Conservation (phyloP, 2,329 filamentous ascomycete species). For the Pseudocercospora cruenta region DNA sequence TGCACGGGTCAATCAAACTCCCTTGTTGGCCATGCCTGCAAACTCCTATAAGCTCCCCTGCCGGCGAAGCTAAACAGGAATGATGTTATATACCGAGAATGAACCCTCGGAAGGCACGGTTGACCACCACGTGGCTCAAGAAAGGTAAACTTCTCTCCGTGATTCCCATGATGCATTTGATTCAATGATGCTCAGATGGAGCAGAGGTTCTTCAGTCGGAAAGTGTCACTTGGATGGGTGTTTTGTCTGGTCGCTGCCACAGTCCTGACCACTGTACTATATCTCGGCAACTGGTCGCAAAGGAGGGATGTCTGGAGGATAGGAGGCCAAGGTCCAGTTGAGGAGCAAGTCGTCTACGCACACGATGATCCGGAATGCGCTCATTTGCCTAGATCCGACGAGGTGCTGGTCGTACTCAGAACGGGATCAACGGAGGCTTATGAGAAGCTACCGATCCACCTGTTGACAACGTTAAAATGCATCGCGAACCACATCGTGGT, state of each 20-base stretch:
- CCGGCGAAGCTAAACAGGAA: neutral
- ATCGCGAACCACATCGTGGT: slow-evolving; percentile 48
- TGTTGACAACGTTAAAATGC: slow-evolving; percentile 59
- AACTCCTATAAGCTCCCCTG: neutral
- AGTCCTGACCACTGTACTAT: neutral
- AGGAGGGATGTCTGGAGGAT: neutral
- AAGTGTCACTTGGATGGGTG: neutral
- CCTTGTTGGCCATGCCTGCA: neutral
- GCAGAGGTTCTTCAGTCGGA: neutral
- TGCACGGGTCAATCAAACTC: neutral
- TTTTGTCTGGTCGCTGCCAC: neutral
- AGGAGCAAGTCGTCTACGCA: neutral
- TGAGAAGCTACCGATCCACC: slow-evolving; percentile 60
- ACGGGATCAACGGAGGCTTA: slow-evolving; percentile 62
- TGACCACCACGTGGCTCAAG: neutral
- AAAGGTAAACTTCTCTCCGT: neutral
- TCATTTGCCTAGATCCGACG: slow-evolving; percentile 43
- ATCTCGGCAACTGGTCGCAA: neutral
- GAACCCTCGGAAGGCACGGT: neutral
- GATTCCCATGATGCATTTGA: neutral
- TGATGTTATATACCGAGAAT: neutral
- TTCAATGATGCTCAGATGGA: neutral
- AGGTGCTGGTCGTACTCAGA: slow-evolving; percentile 61
- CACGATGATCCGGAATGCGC: slow-evolving; percentile 21
- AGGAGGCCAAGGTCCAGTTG: neutral